Evolutionary conservation across 352 stramenopile genomes (phyloP).

Genomic region (Pythium pyrilobum): DNA sequence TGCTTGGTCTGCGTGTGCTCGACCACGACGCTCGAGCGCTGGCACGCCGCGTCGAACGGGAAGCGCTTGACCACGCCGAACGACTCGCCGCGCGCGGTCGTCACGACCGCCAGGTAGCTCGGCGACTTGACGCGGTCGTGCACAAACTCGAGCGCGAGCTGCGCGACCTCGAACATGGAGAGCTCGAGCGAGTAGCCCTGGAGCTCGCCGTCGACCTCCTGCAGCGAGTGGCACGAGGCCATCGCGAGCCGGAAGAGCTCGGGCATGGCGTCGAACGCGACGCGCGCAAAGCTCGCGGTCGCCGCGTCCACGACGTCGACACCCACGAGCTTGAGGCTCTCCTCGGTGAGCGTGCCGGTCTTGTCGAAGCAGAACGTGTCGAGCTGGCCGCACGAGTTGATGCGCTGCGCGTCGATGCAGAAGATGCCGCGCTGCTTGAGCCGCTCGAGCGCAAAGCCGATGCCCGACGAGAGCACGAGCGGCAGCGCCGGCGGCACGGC

Average conservation of each 20-base stretch:
- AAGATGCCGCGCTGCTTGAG: constrained; percentile 43
- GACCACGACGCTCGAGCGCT: constrained; percentile 43
- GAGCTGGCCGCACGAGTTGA: constrained; percentile 51
- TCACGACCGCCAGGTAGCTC: constrained; percentile 20
- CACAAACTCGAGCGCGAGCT: constrained; percentile 23
- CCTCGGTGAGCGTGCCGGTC: constrained; percentile 53
- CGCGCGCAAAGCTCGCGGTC: not conserved
- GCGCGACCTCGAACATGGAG: constrained; percentile 43
- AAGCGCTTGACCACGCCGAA: constrained; percentile 46
- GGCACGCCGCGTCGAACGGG: constrained; percentile 39
- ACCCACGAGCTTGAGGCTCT: constrained; percentile 37
- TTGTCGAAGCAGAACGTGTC: constrained; percentile 69
- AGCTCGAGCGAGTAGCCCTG: constrained; percentile 49
- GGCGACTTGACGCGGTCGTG: constrained; percentile 19
- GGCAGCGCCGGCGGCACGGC: constrained; percentile 50
- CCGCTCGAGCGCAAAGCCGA: constrained; percentile 50
- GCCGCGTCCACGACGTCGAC: constrained; percentile 16
- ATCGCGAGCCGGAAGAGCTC: constrained; percentile 24
- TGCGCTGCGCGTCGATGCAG: constrained; percentile 61
- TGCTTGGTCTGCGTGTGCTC: constrained; percentile 29
- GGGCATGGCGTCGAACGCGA: constrained; percentile 8
- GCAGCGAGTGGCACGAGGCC: constrained; percentile 43
- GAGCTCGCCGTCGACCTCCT: constrained; percentile 24
- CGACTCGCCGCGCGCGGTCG: not conserved
- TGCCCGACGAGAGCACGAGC: constrained; percentile 47